A percentile compares a stretch with the other conserved stretches of the same genome.
Evolutionary conservation across 305 asterid species (phyloP).

Genomic region (Euphrasia arctica): DNA sequence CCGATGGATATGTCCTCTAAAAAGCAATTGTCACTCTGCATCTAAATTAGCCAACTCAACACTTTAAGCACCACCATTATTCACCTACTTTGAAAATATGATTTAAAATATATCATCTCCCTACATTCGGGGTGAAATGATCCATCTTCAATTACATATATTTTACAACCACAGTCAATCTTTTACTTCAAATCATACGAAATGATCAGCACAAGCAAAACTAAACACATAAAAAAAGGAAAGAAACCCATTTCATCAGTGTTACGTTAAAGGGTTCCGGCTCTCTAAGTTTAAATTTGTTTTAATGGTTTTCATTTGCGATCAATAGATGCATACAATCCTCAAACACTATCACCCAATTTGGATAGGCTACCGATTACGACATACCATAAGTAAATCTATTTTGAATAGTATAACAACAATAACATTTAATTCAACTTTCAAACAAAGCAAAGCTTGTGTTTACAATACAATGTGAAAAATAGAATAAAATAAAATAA

Average conservation of each 20-base stretch:
- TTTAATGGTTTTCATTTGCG: background rate
- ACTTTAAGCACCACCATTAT: background rate
- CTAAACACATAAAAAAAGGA: background rate
- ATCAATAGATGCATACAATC: background rate
- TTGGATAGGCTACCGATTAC: background rate
- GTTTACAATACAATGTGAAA: background rate
- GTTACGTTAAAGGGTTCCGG: background rate
- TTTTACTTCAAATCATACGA: too few relatives aligned
- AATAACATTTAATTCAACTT: background rate
- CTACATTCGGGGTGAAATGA: too few relatives aligned
- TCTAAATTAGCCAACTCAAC: conserved; percentile 4
- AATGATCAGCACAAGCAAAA: background rate
- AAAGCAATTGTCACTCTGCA: background rate
- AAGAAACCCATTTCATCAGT: background rate
- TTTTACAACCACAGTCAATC: too few relatives aligned
- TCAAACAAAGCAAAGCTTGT: background rate
- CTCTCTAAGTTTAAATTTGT: background rate
- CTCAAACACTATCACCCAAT: conserved; percentile 7
- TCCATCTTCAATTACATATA: background rate
- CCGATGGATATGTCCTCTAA: background rate
- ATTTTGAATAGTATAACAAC: background rate
- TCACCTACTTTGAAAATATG: background rate
- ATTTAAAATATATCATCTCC: too few relatives aligned
- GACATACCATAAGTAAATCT: background rate
- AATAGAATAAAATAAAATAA: background rate